Evolutionary conservation across 1,284 basidiomycete species (phyloP), one percentile per base, ranked within the genome.

Genomic region (Psilocybe mexicana): DNA sequence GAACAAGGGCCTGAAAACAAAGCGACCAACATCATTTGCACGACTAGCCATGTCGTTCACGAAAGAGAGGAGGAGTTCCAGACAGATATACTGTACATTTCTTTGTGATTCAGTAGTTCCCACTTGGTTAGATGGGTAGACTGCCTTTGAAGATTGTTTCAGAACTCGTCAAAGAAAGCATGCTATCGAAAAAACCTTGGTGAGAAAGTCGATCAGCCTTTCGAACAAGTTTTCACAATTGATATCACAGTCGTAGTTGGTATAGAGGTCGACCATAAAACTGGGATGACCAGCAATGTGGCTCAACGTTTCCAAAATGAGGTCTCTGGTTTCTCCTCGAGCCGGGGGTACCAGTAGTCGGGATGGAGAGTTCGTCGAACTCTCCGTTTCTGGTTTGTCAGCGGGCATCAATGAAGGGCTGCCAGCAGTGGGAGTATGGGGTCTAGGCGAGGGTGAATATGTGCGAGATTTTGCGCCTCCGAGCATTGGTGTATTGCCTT

Each of bases 181-280:
- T 12, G 12, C 43, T 52, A 30, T 40, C 28, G 55, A 58, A 58
- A 38, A 48, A 64, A 90, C 93, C 81, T 90, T 88, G 1, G 92
- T 93, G 61, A 98, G 76, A 74, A 98, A 98, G 23, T 89, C 88
- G 57, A 97, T 79, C n/a, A 98, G 74, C 6, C 92, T 81, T 70
- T 98, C 95, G 67, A 96, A 98, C 58, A 99, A 76, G 70, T 99
- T 96, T 76, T 98, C 96, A 73, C 93, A 96, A 69, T 98, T 96
- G 62, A 92, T 87, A 67, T 98, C 93, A 70, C 95, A 98, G 72
- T 99, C 97, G 73, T 97, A 99, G 73, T 99, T 99, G 58, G 88
- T 83, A 78, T 94, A 99, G 8, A 98, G 79, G 69, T 98, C 94
- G 46, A 97, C 93, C 89, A 98, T 94, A 74, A 96, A 96, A 67